A percentile compares a stretch with the other conserved stretches of the same genome.
Evolutionary conservation across 306 rosid species (phyloP).

Genomic region (Fagus sylvatica): DNA sequence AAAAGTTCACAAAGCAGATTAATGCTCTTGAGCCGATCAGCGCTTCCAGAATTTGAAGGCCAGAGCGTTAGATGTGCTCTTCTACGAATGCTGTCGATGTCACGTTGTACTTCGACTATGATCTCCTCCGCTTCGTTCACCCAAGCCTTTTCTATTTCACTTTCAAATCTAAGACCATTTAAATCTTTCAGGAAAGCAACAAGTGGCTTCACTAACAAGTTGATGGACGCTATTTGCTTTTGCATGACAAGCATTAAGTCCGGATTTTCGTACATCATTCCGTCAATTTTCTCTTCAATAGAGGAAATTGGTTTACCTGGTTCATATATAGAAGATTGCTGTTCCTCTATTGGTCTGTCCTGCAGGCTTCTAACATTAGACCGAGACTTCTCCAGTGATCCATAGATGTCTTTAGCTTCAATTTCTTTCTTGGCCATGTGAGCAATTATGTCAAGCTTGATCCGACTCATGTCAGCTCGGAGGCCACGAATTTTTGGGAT

Average conservation of each 20-base stretch:
- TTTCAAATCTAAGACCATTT: slow-evolving; percentile 7
- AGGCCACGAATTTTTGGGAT: background rate
- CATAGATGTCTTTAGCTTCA: background rate
- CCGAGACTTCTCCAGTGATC: slow-evolving; percentile 8
- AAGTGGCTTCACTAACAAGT: too few species aligned
- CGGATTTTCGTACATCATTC: too few species aligned
- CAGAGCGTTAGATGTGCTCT: background rate
- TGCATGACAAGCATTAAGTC: slow-evolving; percentile 18
- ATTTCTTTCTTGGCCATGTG: background rate
- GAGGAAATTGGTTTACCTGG: background rate
- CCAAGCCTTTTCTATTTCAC: slow-evolving; percentile 35
- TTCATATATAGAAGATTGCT: background rate
- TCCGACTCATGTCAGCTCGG: background rate
- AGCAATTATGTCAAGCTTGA: background rate
- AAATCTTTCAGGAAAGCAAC: too few species aligned
- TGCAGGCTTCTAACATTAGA: background rate
- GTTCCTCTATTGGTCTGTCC: background rate
- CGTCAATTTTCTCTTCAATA: too few species aligned
- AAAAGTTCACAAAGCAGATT: too few species aligned
- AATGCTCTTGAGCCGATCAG: too few species aligned
- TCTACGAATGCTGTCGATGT: too few species aligned
- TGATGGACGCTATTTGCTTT: slow-evolving; percentile 2
- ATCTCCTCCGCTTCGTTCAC: slow-evolving; percentile 22
- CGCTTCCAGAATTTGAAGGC: background rate
- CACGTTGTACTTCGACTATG: too few species aligned